phyloP scores from a whole-genome alignment of 2,329 filamentous ascomycete species.

The Parafenestella ontariensis region DNA sequence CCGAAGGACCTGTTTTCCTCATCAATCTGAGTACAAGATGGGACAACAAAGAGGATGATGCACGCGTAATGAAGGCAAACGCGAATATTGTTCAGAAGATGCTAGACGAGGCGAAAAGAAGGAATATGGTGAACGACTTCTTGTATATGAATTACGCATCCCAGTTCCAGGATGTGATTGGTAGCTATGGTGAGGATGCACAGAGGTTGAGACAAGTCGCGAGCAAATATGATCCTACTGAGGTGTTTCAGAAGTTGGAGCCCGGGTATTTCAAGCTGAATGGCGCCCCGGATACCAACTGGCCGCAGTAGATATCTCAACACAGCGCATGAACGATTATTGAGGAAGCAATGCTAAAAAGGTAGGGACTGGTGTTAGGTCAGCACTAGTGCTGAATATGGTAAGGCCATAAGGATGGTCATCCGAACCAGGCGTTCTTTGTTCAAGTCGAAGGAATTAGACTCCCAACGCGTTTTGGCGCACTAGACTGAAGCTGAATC shows the following conservation, averaged over 20 bases:
- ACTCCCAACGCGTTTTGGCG: no score
- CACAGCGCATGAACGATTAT: no score
- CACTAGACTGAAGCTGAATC: no score
- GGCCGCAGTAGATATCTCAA: background rate
- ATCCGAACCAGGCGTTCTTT: no score
- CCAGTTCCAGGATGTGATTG: conserved; percentile 50
- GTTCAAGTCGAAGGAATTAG: no score
- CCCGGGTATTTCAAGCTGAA: conserved; percentile 56
- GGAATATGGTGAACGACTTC: background rate
- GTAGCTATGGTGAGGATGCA: conserved; percentile 48
- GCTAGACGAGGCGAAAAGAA: conserved; percentile 15
- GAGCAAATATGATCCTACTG: conserved; percentile 13
- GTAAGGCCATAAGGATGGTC: no score
- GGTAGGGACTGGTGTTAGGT: no score
- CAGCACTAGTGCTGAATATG: no score
- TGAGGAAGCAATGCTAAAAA: no score
- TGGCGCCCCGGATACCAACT: background rate
- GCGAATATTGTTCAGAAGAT: conserved; percentile 16
- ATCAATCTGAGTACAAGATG: conserved; percentile 18
- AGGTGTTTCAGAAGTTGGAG: conserved; percentile 41
- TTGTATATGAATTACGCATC: conserved; percentile 57
- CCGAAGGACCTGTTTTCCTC: conserved; percentile 16
- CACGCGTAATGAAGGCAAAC: conserved; percentile 11
- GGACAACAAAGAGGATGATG: conserved; percentile 22
- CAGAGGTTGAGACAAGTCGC: conserved; percentile 14